Evolutionary conservation across 192 early-diverging fungal genomes (phyloP).

Genomic region (Coemansia sp.): DNA sequence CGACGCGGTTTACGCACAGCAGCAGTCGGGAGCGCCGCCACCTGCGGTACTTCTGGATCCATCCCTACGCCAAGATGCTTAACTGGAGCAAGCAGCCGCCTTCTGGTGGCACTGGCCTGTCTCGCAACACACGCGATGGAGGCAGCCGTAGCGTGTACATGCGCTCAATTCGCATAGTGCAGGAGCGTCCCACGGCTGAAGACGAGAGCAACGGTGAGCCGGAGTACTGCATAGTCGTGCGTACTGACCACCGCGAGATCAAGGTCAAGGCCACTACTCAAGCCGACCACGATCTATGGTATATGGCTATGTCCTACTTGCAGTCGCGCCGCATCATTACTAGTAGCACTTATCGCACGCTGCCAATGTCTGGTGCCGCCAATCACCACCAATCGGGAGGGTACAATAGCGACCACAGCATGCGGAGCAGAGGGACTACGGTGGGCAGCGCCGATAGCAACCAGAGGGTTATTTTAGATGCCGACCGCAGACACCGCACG

Average conservation of each 20-base stretch:
- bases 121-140: slow-evolving; percentile 34
- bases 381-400: not conserved
- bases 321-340: slow-evolving; percentile 58
- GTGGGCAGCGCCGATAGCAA: slow-evolving; percentile 35
- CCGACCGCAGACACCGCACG: slow-evolving; percentile 36
- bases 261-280: slow-evolving; percentile 72
- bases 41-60: slow-evolving; percentile 79
- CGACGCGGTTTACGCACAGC: slow-evolving; percentile 53
- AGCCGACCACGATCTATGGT: slow-evolving; percentile 76
- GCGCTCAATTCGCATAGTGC: slow-evolving; percentile 61
- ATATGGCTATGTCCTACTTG: slow-evolving; percentile 61
- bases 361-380: slow-evolving; percentile 9
- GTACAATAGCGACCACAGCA: slow-evolving; percentile 41
- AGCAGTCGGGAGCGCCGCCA: slow-evolving; percentile 67
- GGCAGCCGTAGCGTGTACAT: slow-evolving; percentile 67
- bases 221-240: slow-evolving; percentile 64
- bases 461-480: slow-evolving; percentile 41
- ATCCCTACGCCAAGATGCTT: slow-evolving; percentile 78
- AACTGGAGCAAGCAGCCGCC: slow-evolving; percentile 76
- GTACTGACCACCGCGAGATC: slow-evolving; percentile 71
- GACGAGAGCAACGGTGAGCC: slow-evolving; percentile 44
- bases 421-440: slow-evolving; percentile 40
- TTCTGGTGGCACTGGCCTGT: slow-evolving; percentile 32
- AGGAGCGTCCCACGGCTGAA: slow-evolving; percentile 39
- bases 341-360: slow-evolving; percentile 47